Conservation (phyloP, 2,329 filamentous ascomycete species). For the Colletotrichum incanum region DNA sequence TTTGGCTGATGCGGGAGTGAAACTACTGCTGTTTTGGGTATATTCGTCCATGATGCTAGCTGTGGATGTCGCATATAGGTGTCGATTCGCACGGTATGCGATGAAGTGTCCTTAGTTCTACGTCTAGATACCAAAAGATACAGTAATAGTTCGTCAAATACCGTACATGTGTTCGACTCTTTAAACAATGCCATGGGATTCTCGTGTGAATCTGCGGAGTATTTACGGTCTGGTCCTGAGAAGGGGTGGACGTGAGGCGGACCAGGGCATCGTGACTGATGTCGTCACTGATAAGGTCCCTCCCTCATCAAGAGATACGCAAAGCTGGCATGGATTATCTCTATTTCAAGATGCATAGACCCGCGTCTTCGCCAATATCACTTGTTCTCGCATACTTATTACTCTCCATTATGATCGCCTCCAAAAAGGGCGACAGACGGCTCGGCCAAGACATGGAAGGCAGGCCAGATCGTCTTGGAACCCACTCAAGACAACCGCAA, state of each 20-base stretch:
- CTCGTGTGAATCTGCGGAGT: background rate
- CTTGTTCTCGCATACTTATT: background rate
- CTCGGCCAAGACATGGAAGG: too few relatives aligned
- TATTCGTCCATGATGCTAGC: background rate
- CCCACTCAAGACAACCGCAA: too few relatives aligned
- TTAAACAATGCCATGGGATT: conserved; percentile 1
- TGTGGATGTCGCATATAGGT: background rate
- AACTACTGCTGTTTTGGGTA: conserved; percentile 43
- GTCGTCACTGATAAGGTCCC: conserved; percentile 51
- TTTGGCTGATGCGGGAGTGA: conserved; percentile 41
- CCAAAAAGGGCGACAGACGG: too few relatives aligned
- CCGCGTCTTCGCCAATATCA: conserved; percentile 43
- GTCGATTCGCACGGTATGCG: conserved; percentile 42
- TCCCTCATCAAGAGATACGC: background rate
- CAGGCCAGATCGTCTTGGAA: background rate
- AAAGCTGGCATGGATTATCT: background rate
- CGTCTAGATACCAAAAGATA: conserved; percentile 41
- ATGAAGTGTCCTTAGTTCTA: conserved; percentile 28
- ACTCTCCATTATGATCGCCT: background rate
- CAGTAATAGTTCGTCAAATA: conserved; percentile 36
- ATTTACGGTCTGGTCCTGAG: conserved; percentile 41
- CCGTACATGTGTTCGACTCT: conserved; percentile 43
- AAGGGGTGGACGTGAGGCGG: conserved; percentile 23
- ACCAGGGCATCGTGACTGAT: conserved; percentile 40
- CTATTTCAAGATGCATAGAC: background rate